Base-by-base conservation (phyloP, 345 rosid species). In the Murraya paniculata region DNA sequence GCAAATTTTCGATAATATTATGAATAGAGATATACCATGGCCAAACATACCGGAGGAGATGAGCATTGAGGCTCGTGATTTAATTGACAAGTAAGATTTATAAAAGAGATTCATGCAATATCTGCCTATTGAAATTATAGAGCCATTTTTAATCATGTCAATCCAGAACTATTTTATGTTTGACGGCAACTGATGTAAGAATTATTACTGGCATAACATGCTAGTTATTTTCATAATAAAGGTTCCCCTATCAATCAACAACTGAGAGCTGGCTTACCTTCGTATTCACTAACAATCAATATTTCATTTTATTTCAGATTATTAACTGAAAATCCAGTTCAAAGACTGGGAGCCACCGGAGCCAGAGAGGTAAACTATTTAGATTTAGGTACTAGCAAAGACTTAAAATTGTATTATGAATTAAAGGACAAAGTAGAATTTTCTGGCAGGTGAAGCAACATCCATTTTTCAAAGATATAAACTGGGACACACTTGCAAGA, bases 291-390 rank as follows among this genome's bases (percentile, higher is more conserved):
- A 53, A 74, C 24, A 25, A 58, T 31, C 13, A 14, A 28, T 78
- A 11, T 39, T 88, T 53, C 59, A 10, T 71, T 72, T 56, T 85
- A 38, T 73, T 82, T 77, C 91, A 94, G 99, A 84, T 85, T 96
- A 84, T 81, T 96, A 80, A 89, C 93, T n/a, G 97, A 91, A 79
- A 91, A 88, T 83, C 93, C 99, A 73, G 87, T 90, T 39, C 97
- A 92, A 83, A 90, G 99, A 85, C 88, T 96, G 70, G 99, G 98
- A 68, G 93, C 97, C 77, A 94, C 93, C 1, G 99, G 98, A 78
- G 90, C 98, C 21, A 82, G 84, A 78, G 97, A 94, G 97, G 99
- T 96, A 82, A 80, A 75, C 31, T 41, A 36, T 77, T 65, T 22
- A 55, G 59, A 28, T 36, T 74, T 77, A 24, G 45, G 70, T 78